phyloP scores from a whole-genome alignment of 139 green algal genomes.

The Tetradesmus lagerheimii region DNA sequence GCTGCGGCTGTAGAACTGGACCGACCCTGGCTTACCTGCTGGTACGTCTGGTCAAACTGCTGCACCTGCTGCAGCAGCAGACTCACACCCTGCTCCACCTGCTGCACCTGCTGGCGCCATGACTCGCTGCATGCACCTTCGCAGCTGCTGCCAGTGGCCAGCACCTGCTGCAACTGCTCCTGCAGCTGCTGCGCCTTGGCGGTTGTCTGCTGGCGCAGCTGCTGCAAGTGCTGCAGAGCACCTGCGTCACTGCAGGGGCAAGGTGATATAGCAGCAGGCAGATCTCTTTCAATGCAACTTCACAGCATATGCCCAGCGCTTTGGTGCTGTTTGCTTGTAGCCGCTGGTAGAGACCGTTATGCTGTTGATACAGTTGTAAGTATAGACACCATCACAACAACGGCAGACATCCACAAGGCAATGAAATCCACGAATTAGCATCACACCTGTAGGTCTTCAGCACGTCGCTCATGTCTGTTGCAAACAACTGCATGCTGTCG shows the following conservation, averaged over 20 bases:
- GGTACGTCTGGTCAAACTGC: conserved; percentile 12
- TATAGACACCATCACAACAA: too few relatives aligned
- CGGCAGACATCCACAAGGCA: too few relatives aligned
- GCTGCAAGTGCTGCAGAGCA: not conserved
- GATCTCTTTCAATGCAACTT: not conserved
- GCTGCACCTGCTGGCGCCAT: not conserved
- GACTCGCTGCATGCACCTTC: not conserved
- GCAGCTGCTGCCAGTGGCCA: conserved; percentile 4
- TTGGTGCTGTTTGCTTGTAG: too few relatives aligned
- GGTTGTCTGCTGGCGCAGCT: not conserved
- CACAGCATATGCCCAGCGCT: too few relatives aligned
- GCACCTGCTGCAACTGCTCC: conserved; percentile 22
- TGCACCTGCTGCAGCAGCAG: not conserved
- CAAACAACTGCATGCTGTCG: conserved; percentile 28
- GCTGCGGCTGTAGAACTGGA: too few relatives aligned
- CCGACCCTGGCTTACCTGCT: conserved; percentile 11
- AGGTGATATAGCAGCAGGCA: not conserved
- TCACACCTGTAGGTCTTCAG: conserved; percentile 26
- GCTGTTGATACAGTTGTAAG: too few relatives aligned
- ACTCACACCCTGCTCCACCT: not conserved
- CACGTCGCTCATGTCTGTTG: conserved; percentile 29
- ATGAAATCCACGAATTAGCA: too few relatives aligned
- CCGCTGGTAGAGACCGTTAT: too few relatives aligned
- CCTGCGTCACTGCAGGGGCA: conserved; percentile 34
- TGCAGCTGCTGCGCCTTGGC: conserved; percentile 18